Base-by-base conservation (phyloP, 768 basidiomycete genomes). In the Lentinula detonsa region DNA sequence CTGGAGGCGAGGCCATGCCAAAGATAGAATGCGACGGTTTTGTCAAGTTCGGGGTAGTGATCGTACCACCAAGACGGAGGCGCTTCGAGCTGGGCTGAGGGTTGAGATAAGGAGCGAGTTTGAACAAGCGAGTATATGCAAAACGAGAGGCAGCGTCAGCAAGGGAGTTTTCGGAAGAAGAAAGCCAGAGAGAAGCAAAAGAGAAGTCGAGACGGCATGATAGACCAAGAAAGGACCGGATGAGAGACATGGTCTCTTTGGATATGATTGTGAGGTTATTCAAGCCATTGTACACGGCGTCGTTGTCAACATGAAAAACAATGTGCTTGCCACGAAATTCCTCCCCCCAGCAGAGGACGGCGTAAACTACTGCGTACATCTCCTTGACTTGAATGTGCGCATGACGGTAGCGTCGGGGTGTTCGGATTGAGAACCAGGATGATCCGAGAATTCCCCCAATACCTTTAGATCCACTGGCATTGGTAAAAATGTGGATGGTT, bases 91-190 rank as follows among this genome's bases (percentile, higher is more conserved):
- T 39, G 37, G 37, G 37, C 37, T 39, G 37, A 9, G 37, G 37
- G 37, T 31, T 21, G 35, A 62, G 34, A 46, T 62, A 21, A 4
- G 52, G 37, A 6, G 60, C 40, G 21, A 61, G 52, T n/a, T 53
- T n/a, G 35, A 61, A 61, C 28, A 61, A 31, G 15, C 61, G 58
- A 10, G 52, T 21, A 37, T 67, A 69, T 60, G n/a, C 16, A n/a
- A 43, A 53, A 55, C 34, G 10, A 55, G 53, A 55, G n/a, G 33
- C 53, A 34, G 53, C 33, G 21, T 55, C 53, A 55, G 53, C 53
- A 37, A 55, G 53, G 5, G 53, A 23, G 34, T 34, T 55, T 15
- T 37, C 21, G 1, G 34, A 46, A 39, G 57, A 59, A 34, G 62
- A 53, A 43, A 62, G 18, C 62, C 62, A 51, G 18, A 60, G 51